Evolutionary conservation across 164 flowering plant genomes (phyloP).

Genomic region (Stephania yunnanensis): DNA sequence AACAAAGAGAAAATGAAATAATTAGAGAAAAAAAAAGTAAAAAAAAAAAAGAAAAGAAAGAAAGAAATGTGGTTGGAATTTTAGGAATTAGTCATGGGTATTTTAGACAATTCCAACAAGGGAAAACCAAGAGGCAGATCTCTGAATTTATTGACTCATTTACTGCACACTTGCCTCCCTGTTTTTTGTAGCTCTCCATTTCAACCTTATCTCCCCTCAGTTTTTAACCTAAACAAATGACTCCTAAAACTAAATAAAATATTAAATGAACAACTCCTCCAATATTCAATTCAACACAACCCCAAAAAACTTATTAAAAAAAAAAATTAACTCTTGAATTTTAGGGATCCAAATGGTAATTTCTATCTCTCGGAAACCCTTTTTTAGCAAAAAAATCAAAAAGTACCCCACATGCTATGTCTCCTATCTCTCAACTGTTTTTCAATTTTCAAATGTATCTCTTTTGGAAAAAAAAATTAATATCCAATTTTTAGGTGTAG

Average conservation of each 20-base stretch:
- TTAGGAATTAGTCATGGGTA: background rate
- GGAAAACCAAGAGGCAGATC: background rate
- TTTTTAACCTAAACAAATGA: background rate
- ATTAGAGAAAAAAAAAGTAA: background rate
- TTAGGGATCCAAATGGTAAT: background rate
- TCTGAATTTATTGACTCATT: background rate
- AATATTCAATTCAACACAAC: background rate
- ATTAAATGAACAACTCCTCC: background rate
- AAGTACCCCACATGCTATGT: background rate
- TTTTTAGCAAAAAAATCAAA: conserved; percentile 1
- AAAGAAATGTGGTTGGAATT: background rate
- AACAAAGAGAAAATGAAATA: too few relatives aligned
- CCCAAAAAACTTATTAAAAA: background rate
- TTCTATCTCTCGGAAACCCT: conserved; percentile 1
- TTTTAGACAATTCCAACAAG: background rate
- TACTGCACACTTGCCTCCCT: conserved; percentile 2
- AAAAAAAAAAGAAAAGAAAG: too few relatives aligned
- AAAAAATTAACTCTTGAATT: too few relatives aligned
- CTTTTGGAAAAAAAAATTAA: background rate
- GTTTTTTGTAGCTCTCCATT: background rate
- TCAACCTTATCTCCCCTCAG: background rate
- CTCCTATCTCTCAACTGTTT: background rate
- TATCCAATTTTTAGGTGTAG: background rate
- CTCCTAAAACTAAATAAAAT: background rate
- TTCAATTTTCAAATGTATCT: background rate